Evolutionary conservation across 192 early-diverging fungal genomes (phyloP), one percentile per base, ranked within the genome.

Genomic region (Entomortierella beljakovae): DNA sequence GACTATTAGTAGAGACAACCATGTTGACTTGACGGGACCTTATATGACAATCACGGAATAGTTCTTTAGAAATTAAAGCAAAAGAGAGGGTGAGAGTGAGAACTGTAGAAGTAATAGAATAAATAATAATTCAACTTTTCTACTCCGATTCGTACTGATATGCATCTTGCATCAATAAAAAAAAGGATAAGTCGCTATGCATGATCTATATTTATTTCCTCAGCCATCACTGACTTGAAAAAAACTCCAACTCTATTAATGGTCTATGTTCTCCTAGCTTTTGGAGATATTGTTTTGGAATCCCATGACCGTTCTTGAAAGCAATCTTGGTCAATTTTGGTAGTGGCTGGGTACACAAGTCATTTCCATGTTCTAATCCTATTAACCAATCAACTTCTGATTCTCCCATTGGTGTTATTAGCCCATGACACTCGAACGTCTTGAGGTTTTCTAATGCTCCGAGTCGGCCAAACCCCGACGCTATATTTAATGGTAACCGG

Each of bases 301-400:
- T 35, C 15, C 71, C 57, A 23, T 34, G 38, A 5, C 71, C 71
- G 1, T 32, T 37, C 31, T 61, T 74, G 51, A 74, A 52, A 7
- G 46, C 57, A 7, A 74, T 35, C 54, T 65, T 33, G 1, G 16
- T 23, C 38, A 74, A 26, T 1, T 13, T 32, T 2, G 48, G 70
- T n/a, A 64, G 28, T 16, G 51, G 51, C 2, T 53, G 51, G 43
- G 2, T 15, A 15, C 20, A 15, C 6, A 20, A 46, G 15, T 38
- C 37, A 8, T 38, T 6, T 38, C 13, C 37, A 46, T 10, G 15
- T 46, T 20, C 43, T 31, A 8, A 10, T 8, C 63, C 63, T 2
- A 20, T 48, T 51, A 74, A 33, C 71, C 71, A 74, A 16, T 52
- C 50, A 18, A 74, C 31, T 42, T 74, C 71, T 3, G 62, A 34